A percentile compares a stretch with the other conserved stretches of the same genome.
Evolutionary conservation across 441 rosid species (phyloP).

Genomic region (Geranium incanum): DNA sequence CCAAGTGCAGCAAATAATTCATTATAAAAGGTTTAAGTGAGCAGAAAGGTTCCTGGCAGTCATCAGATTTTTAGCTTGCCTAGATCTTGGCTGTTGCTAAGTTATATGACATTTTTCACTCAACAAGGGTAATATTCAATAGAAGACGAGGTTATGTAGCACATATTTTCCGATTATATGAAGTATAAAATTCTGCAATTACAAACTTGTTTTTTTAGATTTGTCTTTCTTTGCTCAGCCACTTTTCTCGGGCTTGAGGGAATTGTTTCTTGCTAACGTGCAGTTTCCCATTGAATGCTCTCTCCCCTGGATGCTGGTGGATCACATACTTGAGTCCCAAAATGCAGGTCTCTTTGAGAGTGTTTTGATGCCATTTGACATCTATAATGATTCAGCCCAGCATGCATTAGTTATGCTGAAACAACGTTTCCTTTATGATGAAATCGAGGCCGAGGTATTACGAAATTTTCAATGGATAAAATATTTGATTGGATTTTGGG

Average conservation of each 20-base stretch:
- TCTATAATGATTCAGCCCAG: constrained; percentile 99
- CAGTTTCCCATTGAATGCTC: constrained; percentile 99
- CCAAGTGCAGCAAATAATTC: background rate
- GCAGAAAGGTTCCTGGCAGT: background rate
- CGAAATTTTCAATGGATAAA: constrained; percentile 12
- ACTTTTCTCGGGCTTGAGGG: constrained; percentile 10
- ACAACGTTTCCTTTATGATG: constrained; percentile 98
- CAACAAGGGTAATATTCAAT: background rate
- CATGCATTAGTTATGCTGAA: constrained; percentile 83
- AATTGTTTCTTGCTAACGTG: constrained; percentile 18
- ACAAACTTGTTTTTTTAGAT: background rate
- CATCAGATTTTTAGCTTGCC: constrained; percentile 1
- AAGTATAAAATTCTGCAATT: background rate
- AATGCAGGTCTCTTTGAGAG: constrained; percentile 91
- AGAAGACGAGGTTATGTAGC: background rate
- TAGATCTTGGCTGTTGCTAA: background rate
- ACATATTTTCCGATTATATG: background rate
- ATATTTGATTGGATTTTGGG: constrained; percentile 5
- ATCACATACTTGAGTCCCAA: constrained; percentile 75
- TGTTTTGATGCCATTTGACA: constrained; percentile 85
- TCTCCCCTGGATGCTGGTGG: constrained; percentile 99
- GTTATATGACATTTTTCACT: background rate
- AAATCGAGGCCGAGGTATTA: constrained; percentile 97
- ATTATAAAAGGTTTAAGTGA: background rate
- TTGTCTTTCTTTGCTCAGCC: constrained; percentile 9